Base-by-base conservation (phyloP, 352 stramenopile species). In the Phytophthora syringae region DNA sequence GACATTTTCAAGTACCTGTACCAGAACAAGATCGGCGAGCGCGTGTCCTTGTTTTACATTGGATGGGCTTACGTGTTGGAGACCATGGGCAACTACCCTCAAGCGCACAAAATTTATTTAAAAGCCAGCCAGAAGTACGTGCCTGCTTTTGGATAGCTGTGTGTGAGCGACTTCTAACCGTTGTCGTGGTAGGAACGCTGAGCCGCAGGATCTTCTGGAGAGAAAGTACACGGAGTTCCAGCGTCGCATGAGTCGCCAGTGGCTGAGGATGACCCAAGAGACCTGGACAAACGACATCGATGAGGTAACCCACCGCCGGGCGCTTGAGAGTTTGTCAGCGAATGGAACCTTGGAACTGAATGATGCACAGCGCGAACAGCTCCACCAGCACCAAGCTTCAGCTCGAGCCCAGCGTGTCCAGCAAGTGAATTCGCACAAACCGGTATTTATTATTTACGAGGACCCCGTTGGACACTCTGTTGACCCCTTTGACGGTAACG, bases 1-100 rank as follows among this genome's bases (percentile, higher is more conserved):
- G 88, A 96, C 39, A 93, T 96, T 60, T 96, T 96, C 71, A 93
- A 92, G 62, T 96, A 91, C 54, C 62, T 96, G 42, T 93, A 94
- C 67, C 79, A 89, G 54, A 93, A 93, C 74, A 93, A 92, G 53
- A 94, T 96, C 32, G 88, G 88, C 15, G 84, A 93, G 61, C 73
- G 78, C 11, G 74, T 94, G 3, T 85, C 88, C 1, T 53, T 96
- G 27, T 96, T 94, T 59, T 96, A 94, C 71, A 88, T 94, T 10
- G 88, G 84, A 43, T 96, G 88, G 88, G 86, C 88, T 16, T 89
- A 89, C 65, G 84, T 94, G 20, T 64, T 92, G 5, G 88, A 96
- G 67, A 94, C 79, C 43, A 78, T 86, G 61, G 84, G 69, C 13
- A 93, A 90, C 69, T 93, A 94, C 50, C 78, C 86, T 11, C 81